phyloP scores from a whole-genome alignment of 176 grass and related monocot species.

The Triticum monococcum region DNA sequence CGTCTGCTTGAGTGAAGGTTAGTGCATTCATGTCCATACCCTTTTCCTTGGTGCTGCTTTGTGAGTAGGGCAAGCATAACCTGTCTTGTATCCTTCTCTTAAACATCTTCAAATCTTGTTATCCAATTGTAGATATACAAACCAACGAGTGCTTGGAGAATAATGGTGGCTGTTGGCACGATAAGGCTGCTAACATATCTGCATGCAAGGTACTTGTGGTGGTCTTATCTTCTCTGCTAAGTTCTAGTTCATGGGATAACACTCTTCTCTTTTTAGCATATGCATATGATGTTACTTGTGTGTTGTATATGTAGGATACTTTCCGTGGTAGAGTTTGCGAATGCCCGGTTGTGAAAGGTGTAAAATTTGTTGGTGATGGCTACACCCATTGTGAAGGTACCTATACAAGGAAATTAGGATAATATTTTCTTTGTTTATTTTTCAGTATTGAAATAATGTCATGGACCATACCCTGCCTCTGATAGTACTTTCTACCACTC shows the following conservation, averaged over 20 bases:
- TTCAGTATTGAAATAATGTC: background rate
- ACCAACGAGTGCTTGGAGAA: slow-evolving; percentile 98
- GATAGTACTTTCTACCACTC: background rate
- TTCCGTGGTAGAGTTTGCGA: slow-evolving; percentile 93
- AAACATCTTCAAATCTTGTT: background rate
- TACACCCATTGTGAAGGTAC: slow-evolving; percentile 96
- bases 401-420: slow-evolving; percentile 10
- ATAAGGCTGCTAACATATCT: slow-evolving; percentile 80
- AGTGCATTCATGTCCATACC: background rate
- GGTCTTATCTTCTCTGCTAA: slow-evolving; percentile 23
- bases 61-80: background rate
- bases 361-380: slow-evolving; percentile 93
- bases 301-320: slow-evolving; percentile 67
- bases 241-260: background rate
- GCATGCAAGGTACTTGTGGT: slow-evolving; percentile 88
- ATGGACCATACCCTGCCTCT: background rate
- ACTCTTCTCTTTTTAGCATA: background rate
- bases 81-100: background rate
- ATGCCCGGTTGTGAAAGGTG: slow-evolving; percentile 77
- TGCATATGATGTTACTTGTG: slow-evolving; percentile 20
- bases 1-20: slow-evolving; percentile 89
- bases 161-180: slow-evolving; percentile 92
- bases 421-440: background rate
- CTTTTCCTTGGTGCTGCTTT: background rate
- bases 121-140: slow-evolving; percentile 65